Conservation (phyloP, 2,329 filamentous ascomycete genomes). For the Colletotrichum destructivum region DNA sequence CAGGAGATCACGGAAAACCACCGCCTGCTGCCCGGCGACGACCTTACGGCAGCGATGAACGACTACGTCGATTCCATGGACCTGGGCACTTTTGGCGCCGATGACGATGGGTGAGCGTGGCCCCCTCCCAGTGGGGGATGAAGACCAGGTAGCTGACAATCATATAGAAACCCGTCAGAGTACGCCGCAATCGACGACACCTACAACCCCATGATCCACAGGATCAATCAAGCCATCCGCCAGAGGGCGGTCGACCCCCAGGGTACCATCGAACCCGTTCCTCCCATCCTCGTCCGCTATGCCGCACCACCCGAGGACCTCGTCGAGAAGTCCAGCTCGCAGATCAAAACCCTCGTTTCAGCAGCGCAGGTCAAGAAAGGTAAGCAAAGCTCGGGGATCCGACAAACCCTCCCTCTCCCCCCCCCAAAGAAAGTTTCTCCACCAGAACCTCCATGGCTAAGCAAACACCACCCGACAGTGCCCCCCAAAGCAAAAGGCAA, state of each 20-base stretch:
- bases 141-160: conserved; percentile 38
- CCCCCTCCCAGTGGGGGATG: not conserved
- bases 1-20: conserved; percentile 82
- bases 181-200: conserved; percentile 85
- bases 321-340: conserved; percentile 67
- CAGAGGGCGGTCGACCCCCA: conserved; percentile 84
- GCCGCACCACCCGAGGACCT: conserved; percentile 80
- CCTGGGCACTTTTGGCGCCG: conserved; percentile 77
- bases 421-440: not conserved
- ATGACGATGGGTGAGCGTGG: conserved; percentile 79
- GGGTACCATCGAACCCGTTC: conserved; percentile 72
- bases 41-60: conserved; percentile 86
- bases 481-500: conserved; percentile 84
- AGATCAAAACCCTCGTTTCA: conserved; percentile 76
- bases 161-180: conserved; percentile 66
- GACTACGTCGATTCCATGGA: conserved; percentile 96
- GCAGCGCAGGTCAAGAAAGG: conserved; percentile 88
- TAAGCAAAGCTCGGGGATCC: conserved; percentile 48
- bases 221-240: conserved; percentile 88
- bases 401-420: not conserved
- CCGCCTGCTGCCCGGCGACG: conserved; percentile 82
- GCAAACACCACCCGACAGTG: conserved; percentile 63
- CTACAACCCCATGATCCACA: conserved; percentile 89
- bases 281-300: conserved; percentile 79
- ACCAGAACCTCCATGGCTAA: conserved; percentile 40